phyloP scores from a whole-genome alignment of 1,139 yeast genomes.

The Yamadazyma siamensis region DNA sequence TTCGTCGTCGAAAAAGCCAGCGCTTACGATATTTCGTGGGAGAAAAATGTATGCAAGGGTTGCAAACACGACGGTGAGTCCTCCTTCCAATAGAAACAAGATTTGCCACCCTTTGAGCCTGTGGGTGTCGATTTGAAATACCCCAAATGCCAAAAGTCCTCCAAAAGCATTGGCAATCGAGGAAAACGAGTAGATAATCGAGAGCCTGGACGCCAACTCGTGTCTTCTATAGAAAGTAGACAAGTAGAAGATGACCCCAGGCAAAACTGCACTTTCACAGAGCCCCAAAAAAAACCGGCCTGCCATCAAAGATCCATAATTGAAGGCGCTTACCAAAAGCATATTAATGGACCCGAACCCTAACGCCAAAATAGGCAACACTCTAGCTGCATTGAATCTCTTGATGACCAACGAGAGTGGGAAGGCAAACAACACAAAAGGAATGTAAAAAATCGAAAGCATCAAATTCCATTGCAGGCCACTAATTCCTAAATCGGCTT shows the following conservation, averaged over 20 bases:
- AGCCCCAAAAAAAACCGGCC: slow-evolving; percentile 27
- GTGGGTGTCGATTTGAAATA: slow-evolving; percentile 17
- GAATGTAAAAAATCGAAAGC: slow-evolving; percentile 27
- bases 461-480: slow-evolving; percentile 29
- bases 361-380: slow-evolving; percentile 31
- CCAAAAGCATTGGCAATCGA: slow-evolving; percentile 24
- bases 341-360: slow-evolving; percentile 25
- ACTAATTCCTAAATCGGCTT: slow-evolving; percentile 23
- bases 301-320: slow-evolving; percentile 21
- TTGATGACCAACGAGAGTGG: slow-evolving; percentile 33
- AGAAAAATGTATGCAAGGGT: slow-evolving; percentile 36
- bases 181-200: slow-evolving; percentile 25
- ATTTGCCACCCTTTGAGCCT: slow-evolving; percentile 55
- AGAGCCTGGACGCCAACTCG: slow-evolving; percentile 24
- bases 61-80: slow-evolving; percentile 54
- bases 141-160: slow-evolving; percentile 28
- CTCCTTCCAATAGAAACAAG: slow-evolving; percentile 64
- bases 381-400: slow-evolving; percentile 21
- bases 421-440: slow-evolving; percentile 30
- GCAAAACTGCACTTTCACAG: slow-evolving; percentile 27
- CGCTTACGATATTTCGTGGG: slow-evolving; percentile 23
- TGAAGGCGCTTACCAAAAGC: slow-evolving; percentile 22
- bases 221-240: slow-evolving; percentile 25
- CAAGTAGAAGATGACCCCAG: slow-evolving; percentile 27
- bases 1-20: slow-evolving; percentile 23